Base-by-base conservation (phyloP, 768 basidiomycete genomes). In the Agaricus sinodeliciosus region DNA sequence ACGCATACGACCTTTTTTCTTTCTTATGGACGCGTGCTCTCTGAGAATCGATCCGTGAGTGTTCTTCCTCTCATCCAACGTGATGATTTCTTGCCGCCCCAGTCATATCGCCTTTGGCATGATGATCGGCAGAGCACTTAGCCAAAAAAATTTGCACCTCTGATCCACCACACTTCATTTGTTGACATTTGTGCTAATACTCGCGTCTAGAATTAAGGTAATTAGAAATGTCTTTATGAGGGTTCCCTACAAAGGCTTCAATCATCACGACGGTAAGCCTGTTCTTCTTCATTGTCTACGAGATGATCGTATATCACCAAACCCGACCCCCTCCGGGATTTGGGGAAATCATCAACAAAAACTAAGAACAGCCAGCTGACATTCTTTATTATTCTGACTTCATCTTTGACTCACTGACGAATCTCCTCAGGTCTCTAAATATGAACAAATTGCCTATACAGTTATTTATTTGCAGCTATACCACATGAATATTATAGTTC, bases 31-130 rank as follows among this genome's bases (percentile, higher is more conserved):
- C 22, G 22, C 22, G 22, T 55, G 4, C 16, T 55, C 43, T 53
- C 50, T 39, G 39, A 22, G 22, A 22, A 22, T 22, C 22, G 22
- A 22, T 49, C 26, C 43, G 40, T 49, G 46, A 43, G 19, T 57
- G 18, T 37, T 22, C 45, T 25, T 55, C 26, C 31, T 49, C 27
- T 43, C 55, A 19, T 45, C 43, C 51, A 34, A 43, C 27, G 43
- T 74, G 82, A 84, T 82, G 82, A 81, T 71, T 77, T 76, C 77
- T 75, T 83, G 82, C 81, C 82, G 82, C 82, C 82, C 82, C 82
- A 84, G 82, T 83, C 82, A 71, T 83, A 84, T 31, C 7, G 57
- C 55, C 59, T 49, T 15, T 25, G 59, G 74, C 80, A 48, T 84
- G 82, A 84, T 75, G 82, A 85, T 65, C 61, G 79, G 81, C 72